phyloP scores from a whole-genome alignment of 164 flowering plant genomes.

The Sedum album region DNA sequence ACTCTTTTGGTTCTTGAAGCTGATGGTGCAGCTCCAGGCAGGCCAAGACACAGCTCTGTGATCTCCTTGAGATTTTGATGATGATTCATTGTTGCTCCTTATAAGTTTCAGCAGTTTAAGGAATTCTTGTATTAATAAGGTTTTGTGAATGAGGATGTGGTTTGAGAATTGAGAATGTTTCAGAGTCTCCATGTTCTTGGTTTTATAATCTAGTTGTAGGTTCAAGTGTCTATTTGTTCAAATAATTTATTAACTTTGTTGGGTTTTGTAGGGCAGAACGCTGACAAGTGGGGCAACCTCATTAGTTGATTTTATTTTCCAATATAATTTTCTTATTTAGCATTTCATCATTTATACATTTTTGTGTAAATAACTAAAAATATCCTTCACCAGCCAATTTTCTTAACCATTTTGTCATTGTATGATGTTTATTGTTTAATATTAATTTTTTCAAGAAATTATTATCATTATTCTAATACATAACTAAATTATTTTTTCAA shows the following conservation, averaged over 20 bases:
- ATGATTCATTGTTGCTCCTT: not conserved
- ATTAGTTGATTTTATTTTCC: not conserved
- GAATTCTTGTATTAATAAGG: not conserved
- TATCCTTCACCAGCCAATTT: too few relatives aligned
- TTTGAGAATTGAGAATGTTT: not conserved
- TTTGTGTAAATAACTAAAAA: too few relatives aligned
- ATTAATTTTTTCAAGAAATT: too few relatives aligned
- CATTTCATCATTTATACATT: too few relatives aligned
- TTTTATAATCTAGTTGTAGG: not conserved
- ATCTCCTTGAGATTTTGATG: not conserved
- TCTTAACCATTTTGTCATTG: too few relatives aligned
- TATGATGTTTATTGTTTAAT: too few relatives aligned
- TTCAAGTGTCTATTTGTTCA: not conserved
- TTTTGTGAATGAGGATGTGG: not conserved
- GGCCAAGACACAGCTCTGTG: slow-evolving; percentile 2
- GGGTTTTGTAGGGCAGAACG: not conserved
- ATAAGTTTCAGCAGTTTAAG: not conserved
- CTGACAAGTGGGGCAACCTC: not conserved
- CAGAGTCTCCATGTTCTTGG: not conserved
- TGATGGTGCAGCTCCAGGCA: not conserved
- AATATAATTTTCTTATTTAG: too few relatives aligned
- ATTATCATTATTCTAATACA: too few relatives aligned
- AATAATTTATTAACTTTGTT: not conserved
- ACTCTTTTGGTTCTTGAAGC: not conserved
- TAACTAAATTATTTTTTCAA: too few relatives aligned